These are phyloP conservation scores for Penicillium sumatraense DNA, from an alignment of 2,329 filamentous ascomycete genomes.

Conservation along the genomic window DNA sequence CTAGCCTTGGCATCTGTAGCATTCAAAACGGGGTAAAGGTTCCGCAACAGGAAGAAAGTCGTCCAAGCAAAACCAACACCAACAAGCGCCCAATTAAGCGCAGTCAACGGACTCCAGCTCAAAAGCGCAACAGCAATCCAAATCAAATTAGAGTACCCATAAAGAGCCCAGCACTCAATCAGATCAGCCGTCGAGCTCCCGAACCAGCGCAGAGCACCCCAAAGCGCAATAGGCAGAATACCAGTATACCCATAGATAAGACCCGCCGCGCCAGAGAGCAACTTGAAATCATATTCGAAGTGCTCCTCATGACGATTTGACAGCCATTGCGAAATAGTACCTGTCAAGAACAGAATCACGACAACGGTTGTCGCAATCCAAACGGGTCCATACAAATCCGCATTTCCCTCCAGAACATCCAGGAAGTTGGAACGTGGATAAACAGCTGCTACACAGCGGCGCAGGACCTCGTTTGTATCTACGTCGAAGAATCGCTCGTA, in stretches of 20 bases:
- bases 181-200: constrained; percentile 91
- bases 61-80: constrained; percentile 81
- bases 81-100: constrained; percentile 93
- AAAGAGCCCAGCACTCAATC: constrained; percentile 92
- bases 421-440: constrained; percentile 94
- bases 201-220: constrained; percentile 91
- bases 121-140: constrained; percentile 95
- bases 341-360: constrained; percentile 91
- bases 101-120: constrained; percentile 82
- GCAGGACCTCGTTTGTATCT: constrained; percentile 85
- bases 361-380: constrained; percentile 99
- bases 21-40: constrained; percentile 87
- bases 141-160: constrained; percentile 94
- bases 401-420: constrained; percentile 94
- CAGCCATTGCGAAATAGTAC: constrained; percentile 91
- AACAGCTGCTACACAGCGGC: constrained; percentile 84
- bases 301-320: constrained; percentile 67
- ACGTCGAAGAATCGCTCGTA: constrained; percentile 99
- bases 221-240: constrained; percentile 81
- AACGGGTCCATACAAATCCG: constrained; percentile 94
- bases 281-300: constrained; percentile 88
- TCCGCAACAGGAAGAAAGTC: constrained; percentile 82
- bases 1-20: constrained; percentile 91
- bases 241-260: constrained; percentile 95
- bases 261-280: constrained; percentile 87